These are phyloP conservation scores for Ogataea paradorogensis DNA, from an alignment of 805 yeast species.

Conservation along the genomic window DNA sequence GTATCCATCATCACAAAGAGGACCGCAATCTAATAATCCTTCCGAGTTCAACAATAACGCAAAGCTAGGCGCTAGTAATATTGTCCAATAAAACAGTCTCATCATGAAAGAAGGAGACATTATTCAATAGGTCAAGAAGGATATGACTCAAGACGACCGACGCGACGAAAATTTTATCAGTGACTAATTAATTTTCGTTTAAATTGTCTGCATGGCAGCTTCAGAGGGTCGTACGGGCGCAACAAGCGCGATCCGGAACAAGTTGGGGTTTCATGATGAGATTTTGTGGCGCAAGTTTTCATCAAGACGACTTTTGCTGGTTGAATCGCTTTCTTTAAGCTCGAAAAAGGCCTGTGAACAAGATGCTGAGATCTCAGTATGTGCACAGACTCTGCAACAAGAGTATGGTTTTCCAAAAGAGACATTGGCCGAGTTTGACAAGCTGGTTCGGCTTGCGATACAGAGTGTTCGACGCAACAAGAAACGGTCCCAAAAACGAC, in stretches of 20 bases:
- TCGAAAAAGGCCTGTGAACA: conserved; percentile 88
- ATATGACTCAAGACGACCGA: background rate
- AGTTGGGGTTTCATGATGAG: conserved; percentile 76
- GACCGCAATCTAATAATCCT: conserved; percentile 23
- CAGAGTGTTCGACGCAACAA: conserved; percentile 90
- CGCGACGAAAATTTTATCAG: conserved; percentile 3
- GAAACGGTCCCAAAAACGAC: conserved; percentile 53
- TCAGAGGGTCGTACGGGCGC: conserved; percentile 31
- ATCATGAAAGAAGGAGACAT: background rate
- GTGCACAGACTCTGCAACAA: conserved; percentile 70
- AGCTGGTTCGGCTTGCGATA: conserved; percentile 86
- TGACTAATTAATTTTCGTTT: background rate
- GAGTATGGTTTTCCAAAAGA: conserved; percentile 72
- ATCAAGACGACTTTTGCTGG: conserved; percentile 84
- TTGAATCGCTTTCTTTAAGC: conserved; percentile 62
- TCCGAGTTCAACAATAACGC: conserved; percentile 15
- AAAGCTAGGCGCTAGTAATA: background rate
- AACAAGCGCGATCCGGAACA: conserved; percentile 45
- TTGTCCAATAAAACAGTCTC: background rate
- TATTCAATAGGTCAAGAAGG: background rate
- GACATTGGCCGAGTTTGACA: conserved; percentile 73
- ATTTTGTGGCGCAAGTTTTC: conserved; percentile 85
- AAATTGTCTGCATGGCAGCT: conserved; percentile 6
- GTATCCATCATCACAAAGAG: conserved; percentile 24
- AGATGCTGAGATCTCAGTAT: conserved; percentile 72